A percentile compares a stretch with the other conserved stretches of the same genome.
Conservation (phyloP, 1,284 basidiomycete species). For the Microbotryum violaceum region DNA sequence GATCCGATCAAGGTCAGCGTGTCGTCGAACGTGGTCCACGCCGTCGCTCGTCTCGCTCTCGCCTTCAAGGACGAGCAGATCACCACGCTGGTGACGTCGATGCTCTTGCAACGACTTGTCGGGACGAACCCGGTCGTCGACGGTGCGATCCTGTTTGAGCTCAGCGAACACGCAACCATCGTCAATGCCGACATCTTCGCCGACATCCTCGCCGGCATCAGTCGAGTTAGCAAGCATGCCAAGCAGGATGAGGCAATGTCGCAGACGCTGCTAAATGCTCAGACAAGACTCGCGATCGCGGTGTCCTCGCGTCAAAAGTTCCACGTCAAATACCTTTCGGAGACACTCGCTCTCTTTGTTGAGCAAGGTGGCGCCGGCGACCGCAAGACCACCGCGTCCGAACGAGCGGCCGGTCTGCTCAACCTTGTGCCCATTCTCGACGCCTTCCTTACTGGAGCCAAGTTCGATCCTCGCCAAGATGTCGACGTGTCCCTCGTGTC, state of each 20-base stretch:
- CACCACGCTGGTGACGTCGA: constrained; percentile 64
- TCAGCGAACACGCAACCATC: constrained; percentile 78
- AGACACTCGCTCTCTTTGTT: constrained; percentile 74
- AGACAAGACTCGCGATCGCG: constrained; percentile 75
- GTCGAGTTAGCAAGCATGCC: constrained; percentile 71
- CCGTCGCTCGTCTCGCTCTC: constrained; percentile 71
- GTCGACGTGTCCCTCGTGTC: constrained; percentile 56
- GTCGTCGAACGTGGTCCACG: constrained; percentile 35
- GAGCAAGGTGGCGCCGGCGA: constrained; percentile 74
- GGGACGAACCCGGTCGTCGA: constrained; percentile 77
- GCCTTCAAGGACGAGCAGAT: constrained; percentile 76
- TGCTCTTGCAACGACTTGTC: constrained; percentile 81
- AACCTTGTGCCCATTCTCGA: constrained; percentile 77
- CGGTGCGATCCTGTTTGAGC: constrained; percentile 80
- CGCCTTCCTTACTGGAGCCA: constrained; percentile 67
- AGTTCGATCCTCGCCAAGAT: constrained; percentile 59
- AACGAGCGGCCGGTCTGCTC: constrained; percentile 11
- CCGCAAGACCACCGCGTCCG: constrained; percentile 9
- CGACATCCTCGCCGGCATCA: constrained; percentile 79
- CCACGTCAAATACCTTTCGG: constrained; percentile 71
- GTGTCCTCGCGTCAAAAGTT: constrained; percentile 62
- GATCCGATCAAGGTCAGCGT: not conserved
- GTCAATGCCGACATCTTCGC: constrained; percentile 69
- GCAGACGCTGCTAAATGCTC: constrained; percentile 78
- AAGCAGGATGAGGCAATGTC: constrained; percentile 80